Base-by-base conservation (phyloP, 768 basidiomycete species). In the Termitomyces sp. region DNA sequence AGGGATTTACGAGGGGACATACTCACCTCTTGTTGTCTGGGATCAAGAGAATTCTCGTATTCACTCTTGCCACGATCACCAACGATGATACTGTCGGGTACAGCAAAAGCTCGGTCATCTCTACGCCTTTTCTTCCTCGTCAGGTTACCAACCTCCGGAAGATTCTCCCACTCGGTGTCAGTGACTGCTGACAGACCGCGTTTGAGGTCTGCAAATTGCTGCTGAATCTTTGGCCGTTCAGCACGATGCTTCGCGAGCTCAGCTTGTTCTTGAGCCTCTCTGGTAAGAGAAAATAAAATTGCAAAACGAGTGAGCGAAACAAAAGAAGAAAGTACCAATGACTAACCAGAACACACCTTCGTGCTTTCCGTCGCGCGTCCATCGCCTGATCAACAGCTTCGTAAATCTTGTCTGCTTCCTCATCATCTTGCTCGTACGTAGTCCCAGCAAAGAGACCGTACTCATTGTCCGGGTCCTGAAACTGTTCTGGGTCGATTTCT, bases 381-480 rank as follows among this genome's bases (percentile, higher is more conserved):
- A 99, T 96, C 34, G 86, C 86, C 47, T 85, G 80, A 68, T 98
- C 96, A 1, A 98, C 96, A n/a, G 78, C 68, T 31, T 97, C 96
- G 71, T 96, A 99, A 56, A 97, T 97, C 70, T 83, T 84, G 73
- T 98, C 96, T 0, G 96, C 97, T 72, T 98, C 97, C 67, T 98
- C 96, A 63, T 99, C 97, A 65, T 98, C 97, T 60, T 91, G 89
- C 72, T 99, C 96, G 71, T 99, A 98, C 0, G 93, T 92, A 9
- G 91, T 96, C 12, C 96, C 95, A 4, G 95, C 92, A 70, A 99
- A 98, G 6, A 98, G 82, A 31, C 96, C 96, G 65, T 88, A 89
- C 77, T 98, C 96, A 72, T 98, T 96, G 71, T 99, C 97, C 29
- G 96, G 97, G 73, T 99, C 96, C 73, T 96, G 93, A 69, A 91